phyloP scores from a whole-genome alignment of 2,329 filamentous ascomycete species.

The Sarocladium kiliense region DNA sequence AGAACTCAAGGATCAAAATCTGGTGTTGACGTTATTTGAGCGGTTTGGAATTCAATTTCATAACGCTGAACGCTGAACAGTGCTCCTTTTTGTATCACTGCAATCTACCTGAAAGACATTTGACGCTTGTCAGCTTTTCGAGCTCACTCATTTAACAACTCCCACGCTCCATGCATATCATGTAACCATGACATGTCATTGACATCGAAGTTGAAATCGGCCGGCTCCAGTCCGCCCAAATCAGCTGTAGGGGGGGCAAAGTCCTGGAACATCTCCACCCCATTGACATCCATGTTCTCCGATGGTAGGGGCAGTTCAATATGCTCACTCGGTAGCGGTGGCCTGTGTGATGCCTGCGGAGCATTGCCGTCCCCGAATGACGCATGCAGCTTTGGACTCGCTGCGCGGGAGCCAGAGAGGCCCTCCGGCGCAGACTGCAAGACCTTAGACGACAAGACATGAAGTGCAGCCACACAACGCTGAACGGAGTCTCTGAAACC shows the following conservation, averaged over 20 bases:
- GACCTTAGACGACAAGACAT: slow-evolving; percentile 29
- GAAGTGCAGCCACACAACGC: slow-evolving; percentile 26
- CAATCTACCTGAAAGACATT: neutral
- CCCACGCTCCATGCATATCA: slow-evolving; percentile 25
- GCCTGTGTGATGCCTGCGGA: slow-evolving; percentile 10
- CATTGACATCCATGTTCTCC: neutral
- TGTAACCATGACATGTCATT: slow-evolving; percentile 29
- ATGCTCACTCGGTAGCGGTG: neutral
- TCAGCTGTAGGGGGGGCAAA: slow-evolving; percentile 18
- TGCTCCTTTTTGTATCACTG: too few species aligned
- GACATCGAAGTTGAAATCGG: slow-evolving; percentile 23
- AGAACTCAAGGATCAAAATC: neutral
- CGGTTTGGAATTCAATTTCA: too few species aligned
- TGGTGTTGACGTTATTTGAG: too few species aligned
- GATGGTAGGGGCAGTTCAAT: neutral
- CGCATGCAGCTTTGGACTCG: neutral
- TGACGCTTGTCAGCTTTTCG: too few species aligned
- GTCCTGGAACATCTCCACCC: slow-evolving; percentile 14
- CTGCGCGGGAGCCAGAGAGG: neutral
- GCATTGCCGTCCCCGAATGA: slow-evolving; percentile 10
- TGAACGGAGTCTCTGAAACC: slow-evolving; percentile 26
- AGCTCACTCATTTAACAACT: slow-evolving; percentile 18
- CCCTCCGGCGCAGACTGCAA: slow-evolving; percentile 15
- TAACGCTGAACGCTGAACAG: too few species aligned
- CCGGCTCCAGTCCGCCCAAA: slow-evolving; percentile 18